phyloP scores from a whole-genome alignment of 345 rosid genomes.

The Aquilaria sinensis region DNA sequence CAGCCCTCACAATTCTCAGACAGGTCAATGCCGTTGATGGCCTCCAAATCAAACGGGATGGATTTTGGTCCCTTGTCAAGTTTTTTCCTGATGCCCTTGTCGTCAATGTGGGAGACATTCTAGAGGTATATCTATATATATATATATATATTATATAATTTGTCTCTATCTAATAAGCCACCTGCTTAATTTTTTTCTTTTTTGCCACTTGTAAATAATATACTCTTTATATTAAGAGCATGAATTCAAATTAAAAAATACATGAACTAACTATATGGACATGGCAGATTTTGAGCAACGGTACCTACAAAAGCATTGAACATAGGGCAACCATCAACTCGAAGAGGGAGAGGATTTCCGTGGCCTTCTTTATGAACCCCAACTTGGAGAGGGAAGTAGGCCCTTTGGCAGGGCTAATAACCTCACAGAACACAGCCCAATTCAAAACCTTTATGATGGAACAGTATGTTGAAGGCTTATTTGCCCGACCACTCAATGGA shows the following conservation, averaged over 20 bases:
- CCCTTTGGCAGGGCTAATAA: slow-evolving; percentile 16
- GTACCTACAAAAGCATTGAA: slow-evolving; percentile 21
- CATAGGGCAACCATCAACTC: slow-evolving; percentile 18
- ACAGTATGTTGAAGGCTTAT: slow-evolving; percentile 19
- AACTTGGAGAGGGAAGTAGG: slow-evolving; percentile 17
- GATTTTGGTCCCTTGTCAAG: slow-evolving; percentile 12
- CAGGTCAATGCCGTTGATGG: slow-evolving; percentile 5
- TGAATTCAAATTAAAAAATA: no score
- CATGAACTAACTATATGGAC: no score
- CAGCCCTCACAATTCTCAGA: slow-evolving; percentile 11
- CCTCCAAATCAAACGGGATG: no score
- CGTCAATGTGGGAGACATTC: slow-evolving; percentile 16
- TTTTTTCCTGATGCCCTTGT: slow-evolving; percentile 18
- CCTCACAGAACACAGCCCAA: not conserved
- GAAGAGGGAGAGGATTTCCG: slow-evolving; percentile 16
- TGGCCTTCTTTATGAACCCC: slow-evolving; percentile 17
- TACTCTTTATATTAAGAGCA: no score
- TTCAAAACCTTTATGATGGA: slow-evolving; percentile 15
- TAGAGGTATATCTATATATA: slow-evolving; percentile 7
- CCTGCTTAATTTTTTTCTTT: no score
- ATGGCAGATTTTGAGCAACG: slow-evolving; percentile 23
- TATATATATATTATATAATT: no score
- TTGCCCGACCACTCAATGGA: slow-evolving; percentile 18
- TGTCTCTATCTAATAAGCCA: no score
- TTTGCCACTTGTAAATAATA: no score